Conservation (phyloP, 2,329 filamentous ascomycete genomes). For the Pseudogymnoascus sp. region DNA sequence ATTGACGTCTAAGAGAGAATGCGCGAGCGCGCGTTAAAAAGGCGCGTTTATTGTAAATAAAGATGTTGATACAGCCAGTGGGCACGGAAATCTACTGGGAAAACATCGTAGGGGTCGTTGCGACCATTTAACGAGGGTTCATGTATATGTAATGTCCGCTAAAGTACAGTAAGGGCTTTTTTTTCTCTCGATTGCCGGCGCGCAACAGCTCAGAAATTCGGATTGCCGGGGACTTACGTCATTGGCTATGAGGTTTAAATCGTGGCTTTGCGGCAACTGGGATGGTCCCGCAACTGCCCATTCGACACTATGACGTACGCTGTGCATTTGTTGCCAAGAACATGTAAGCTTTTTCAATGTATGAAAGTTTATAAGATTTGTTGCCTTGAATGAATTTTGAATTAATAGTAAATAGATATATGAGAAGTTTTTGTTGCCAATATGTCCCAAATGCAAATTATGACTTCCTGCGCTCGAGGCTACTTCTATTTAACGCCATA, state of each 20-base stretch:
- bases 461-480: not conserved
- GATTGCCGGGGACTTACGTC: not conserved
- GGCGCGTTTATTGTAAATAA: not conserved
- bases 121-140: not conserved
- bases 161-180: not conserved
- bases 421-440: not conserved
- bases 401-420: conserved; percentile 1
- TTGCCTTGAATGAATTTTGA: not conserved
- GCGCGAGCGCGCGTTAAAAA: not conserved
- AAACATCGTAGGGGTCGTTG: not conserved
- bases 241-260: not conserved
- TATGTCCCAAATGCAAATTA: not conserved
- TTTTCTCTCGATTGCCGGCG: not conserved
- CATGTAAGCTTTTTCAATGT: not conserved
- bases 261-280: not conserved
- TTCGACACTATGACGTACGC: not conserved
- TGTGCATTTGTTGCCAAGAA: not conserved
- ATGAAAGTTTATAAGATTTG: not conserved
- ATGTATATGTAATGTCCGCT: conserved; percentile 1
- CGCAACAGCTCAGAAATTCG: conserved; percentile 1
- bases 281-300: not conserved
- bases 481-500: not conserved
- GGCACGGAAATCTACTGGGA: not conserved
- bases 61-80: not conserved
- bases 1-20: not conserved